Percentiles rank a stretch among this genome's conserved stretches.
Conservation (phyloP, 208 protist genomes). For the Naegleria fowleri region DNA sequence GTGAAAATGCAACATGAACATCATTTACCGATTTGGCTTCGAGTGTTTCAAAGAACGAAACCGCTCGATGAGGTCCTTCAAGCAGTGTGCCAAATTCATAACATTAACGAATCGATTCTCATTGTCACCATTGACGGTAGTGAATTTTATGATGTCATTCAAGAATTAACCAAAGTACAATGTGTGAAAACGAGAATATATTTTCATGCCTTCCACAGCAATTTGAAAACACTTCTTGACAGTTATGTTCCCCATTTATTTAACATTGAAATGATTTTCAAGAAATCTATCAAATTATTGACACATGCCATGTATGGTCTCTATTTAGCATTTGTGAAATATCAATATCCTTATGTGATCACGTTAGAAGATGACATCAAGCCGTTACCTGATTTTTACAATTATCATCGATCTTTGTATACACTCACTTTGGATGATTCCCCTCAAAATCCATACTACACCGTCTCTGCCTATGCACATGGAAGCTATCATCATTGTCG, state of each 20-base stretch:
- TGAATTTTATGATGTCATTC: not conserved
- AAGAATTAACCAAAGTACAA: not conserved
- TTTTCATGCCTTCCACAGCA: not conserved
- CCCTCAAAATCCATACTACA: not conserved
- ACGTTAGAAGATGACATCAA: not conserved
- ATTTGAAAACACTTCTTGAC: not conserved
- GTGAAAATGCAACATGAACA: not conserved
- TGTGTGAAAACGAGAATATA: not conserved
- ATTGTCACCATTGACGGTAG: not conserved
- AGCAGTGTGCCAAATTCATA: not conserved
- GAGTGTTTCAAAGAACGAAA: not conserved
- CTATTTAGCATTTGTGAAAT: not conserved
- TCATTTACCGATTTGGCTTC: not conserved
- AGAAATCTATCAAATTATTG: not conserved
- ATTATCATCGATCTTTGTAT: not conserved
- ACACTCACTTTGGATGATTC: not conserved
- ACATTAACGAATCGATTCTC: not conserved
- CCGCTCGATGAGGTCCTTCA: not conserved
- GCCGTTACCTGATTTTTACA: not conserved
- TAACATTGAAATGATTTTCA: not conserved
- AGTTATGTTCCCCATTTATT: not conserved
- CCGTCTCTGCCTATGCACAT: not conserved
- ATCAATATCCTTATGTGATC: not conserved
- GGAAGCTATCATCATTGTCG: not conserved
- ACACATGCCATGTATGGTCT: not conserved